Percentiles rank a stretch among this genome's conserved stretches.
Conservation (phyloP, 23 red algal genomes). For the Gracilaria gracilis region DNA sequence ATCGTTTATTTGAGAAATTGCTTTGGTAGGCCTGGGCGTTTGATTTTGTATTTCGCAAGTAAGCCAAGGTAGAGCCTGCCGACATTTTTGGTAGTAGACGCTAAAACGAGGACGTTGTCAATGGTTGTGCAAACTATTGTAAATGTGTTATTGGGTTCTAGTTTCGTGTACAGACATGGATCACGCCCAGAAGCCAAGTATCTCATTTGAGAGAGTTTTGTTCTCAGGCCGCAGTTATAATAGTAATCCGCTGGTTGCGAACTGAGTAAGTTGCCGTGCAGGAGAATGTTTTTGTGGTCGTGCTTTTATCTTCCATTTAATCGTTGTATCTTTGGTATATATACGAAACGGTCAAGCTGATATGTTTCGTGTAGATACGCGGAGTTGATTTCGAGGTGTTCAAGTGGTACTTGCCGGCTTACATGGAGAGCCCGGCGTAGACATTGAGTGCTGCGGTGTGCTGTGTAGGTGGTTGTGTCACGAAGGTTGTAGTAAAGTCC, state of each 20-base stretch:
- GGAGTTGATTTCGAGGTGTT: conserved; percentile 1
- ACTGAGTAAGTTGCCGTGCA: background rate
- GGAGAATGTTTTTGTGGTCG: too few relatives aligned
- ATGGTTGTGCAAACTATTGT: too few relatives aligned
- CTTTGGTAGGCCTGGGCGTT: too few relatives aligned
- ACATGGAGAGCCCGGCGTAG: background rate
- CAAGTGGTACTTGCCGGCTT: background rate
- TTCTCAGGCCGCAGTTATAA: background rate
- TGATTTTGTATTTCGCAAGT: too few relatives aligned
- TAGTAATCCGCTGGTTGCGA: background rate
- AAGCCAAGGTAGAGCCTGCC: too few relatives aligned
- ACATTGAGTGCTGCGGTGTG: too few relatives aligned
- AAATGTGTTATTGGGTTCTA: too few relatives aligned
- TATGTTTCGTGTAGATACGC: conserved; percentile 15
- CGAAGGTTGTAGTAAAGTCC: background rate
- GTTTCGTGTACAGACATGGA: conserved; percentile 24
- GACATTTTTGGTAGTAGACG: too few relatives aligned
- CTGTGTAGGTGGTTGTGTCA: background rate
- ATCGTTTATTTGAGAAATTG: too few relatives aligned
- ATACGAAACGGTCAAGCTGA: background rate
- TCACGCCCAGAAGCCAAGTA: background rate
- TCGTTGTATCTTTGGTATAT: background rate
- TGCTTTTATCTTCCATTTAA: background rate
- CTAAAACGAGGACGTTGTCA: too few relatives aligned
- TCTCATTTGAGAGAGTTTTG: background rate